Evolutionary conservation across 2,329 filamentous ascomycete species (phyloP), one percentile per base, ranked within the genome.

Genomic region (Graphium sp.): DNA sequence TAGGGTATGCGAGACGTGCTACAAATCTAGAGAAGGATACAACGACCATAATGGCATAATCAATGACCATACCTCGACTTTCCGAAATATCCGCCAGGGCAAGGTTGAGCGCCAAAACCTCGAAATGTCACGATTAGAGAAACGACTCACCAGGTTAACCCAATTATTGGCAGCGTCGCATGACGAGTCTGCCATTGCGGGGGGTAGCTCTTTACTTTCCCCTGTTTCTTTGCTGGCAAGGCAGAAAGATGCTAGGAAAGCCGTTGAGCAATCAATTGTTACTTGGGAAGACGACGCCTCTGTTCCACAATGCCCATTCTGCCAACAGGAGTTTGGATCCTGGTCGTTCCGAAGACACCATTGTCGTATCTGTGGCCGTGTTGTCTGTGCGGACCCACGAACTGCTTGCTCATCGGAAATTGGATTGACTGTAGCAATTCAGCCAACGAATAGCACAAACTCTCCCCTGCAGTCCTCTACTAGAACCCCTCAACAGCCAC

Each of bases 1-100:
- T 41, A 61, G 89, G 29, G 87, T 95, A 2, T 98, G 89, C 47
- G 89, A 98, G 56, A 95, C 89, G n/a, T 98, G 89, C 54, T 98
- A 89, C 56, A 95, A 94, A 56, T 93, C 84, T 29, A 70, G 89
- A 42, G 82, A 85, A 16, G 89, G 89, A 4, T 98, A 98, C 52
- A 93, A 91, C 46, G 85, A 98, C 43, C 78, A 87, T 41, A 68
- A 66, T 31, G 81, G 84, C 1, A 49, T 75, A 3, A 58, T 74
- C 32, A 60, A 73, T 34, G 75, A 92, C 41, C 78, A 84, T 41
- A 84, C 71, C 4, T 55, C 58, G n/a, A 56, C 58, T 4, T 94
- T 98, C 41, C 53, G 62, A 9, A 62, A 64, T 4, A 64, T 78
- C n/a, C 62, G 89, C 33, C 69, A 76, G 41, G 79, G 74, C 38